Evolutionary conservation across 2,329 filamentous ascomycete species (phyloP).

Genomic region (Diaporthe humulicola): DNA sequence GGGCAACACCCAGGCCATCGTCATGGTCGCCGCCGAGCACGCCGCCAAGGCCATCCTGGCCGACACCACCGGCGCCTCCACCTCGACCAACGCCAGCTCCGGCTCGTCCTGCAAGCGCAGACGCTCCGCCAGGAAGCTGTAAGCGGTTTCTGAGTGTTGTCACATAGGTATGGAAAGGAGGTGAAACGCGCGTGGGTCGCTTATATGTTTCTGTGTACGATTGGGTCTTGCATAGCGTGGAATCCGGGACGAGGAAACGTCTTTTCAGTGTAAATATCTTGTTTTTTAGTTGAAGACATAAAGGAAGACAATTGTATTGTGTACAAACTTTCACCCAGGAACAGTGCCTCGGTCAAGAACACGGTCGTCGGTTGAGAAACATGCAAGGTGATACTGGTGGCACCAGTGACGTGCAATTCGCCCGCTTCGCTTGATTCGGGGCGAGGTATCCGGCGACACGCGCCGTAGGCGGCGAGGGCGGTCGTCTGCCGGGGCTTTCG

Average conservation of each 20-base stretch:
- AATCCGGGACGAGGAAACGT: constrained; percentile 29
- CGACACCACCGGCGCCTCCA: constrained; percentile 33
- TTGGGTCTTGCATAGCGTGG: constrained; percentile 33
- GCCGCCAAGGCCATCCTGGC: constrained; percentile 47
- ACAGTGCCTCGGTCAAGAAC: background rate
- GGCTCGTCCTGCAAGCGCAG: constrained; percentile 36
- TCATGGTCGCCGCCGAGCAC: constrained; percentile 55
- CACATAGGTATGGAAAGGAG: too few species aligned
- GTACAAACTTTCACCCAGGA: background rate
- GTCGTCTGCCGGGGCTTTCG: background rate
- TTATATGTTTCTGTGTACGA: constrained; percentile 11
- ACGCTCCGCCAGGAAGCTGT: constrained; percentile 33
- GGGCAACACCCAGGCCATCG: constrained; percentile 67
- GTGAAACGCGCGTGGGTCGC: background rate
- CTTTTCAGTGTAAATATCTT: constrained; percentile 39
- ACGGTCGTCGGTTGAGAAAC: background rate
- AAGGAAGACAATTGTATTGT: constrained; percentile 22
- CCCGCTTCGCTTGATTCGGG: background rate
- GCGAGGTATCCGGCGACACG: background rate
- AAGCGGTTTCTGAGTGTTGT: background rate
- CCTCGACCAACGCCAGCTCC: constrained; percentile 22
- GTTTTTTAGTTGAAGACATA: constrained; percentile 30
- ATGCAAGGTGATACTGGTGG: background rate
- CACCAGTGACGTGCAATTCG: background rate
- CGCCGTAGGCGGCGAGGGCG: background rate